Percentiles rank a stretch among this genome's conserved stretches.
Evolutionary conservation across 495 filamentous ascomycete species (phyloP).

Genomic region (Daldinia concentrica): DNA sequence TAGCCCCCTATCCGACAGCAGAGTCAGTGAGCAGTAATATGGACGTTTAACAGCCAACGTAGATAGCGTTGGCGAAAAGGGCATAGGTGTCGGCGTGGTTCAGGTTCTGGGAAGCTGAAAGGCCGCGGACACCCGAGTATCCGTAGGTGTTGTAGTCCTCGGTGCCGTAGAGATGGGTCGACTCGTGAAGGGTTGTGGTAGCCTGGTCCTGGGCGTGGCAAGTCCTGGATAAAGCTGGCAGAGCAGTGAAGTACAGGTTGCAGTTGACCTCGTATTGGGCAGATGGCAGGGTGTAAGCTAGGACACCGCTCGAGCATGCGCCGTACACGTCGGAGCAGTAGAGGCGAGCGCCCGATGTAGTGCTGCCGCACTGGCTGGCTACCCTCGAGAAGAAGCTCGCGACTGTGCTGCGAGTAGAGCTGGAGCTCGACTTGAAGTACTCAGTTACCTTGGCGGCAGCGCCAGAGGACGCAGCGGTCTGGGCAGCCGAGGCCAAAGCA

Average conservation of each 20-base stretch:
- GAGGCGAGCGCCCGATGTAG: constrained; percentile 55
- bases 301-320: constrained; percentile 61
- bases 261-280: constrained; percentile 66
- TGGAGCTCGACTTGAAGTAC: constrained; percentile 69
- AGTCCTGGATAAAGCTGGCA: constrained; percentile 23
- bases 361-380: constrained; percentile 59
- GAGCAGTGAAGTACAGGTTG: constrained; percentile 62
- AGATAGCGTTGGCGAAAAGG: constrained; percentile 64
- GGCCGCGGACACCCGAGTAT: constrained; percentile 57
- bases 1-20: constrained; percentile 1
- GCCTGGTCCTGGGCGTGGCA: constrained; percentile 59
- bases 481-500: constrained; percentile 61
- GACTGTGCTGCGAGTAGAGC: constrained; percentile 57
- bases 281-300: constrained; percentile 67
- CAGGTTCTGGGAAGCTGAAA: constrained; percentile 59
- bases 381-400: constrained; percentile 62
- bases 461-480: constrained; percentile 61
- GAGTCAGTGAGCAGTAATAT: constrained; percentile 4
- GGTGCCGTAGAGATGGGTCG: constrained; percentile 69
- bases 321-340: constrained; percentile 64
- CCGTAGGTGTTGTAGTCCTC: constrained; percentile 67
- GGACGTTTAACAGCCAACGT: constrained; percentile 45
- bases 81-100: constrained; percentile 71
- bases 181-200: constrained; percentile 69
- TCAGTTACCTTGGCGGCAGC: constrained; percentile 62